Conservation (phyloP, 768 basidiomycete species). For the Lactarius indigo region DNA sequence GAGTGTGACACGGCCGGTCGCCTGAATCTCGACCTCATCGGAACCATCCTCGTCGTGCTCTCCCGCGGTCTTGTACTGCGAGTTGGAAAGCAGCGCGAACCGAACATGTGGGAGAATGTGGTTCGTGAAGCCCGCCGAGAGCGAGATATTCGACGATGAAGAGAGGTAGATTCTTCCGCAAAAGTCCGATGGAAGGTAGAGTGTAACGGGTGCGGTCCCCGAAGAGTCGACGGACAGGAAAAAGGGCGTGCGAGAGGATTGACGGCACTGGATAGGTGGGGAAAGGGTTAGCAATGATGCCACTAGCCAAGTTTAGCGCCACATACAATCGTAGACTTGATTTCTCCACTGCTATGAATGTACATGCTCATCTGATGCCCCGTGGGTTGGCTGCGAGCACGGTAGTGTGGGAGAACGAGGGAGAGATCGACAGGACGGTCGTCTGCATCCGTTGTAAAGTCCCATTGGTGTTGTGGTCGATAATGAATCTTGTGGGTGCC, state of each 20-base stretch:
- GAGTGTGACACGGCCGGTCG: conserved; percentile 60
- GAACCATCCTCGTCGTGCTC: conserved; percentile 25
- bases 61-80: conserved; percentile 26
- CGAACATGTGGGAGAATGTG: conserved; percentile 43
- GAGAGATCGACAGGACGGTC: conserved; percentile 56
- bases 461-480: conserved; percentile 42
- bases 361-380: conserved; percentile 72
- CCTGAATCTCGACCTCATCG: conserved; percentile 62
- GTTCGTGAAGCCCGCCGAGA: conserved; percentile 73
- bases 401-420: conserved; percentile 73
- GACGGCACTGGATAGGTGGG: conserved; percentile 28
- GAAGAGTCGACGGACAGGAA: conserved; percentile 57
- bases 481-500: conserved; percentile 27
- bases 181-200: conserved; percentile 81
- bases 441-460: conserved; percentile 56
- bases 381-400: conserved; percentile 67
- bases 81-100: conserved; percentile 30
- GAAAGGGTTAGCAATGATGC: not conserved
- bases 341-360: conserved; percentile 47
- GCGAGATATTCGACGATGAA: conserved; percentile 41
- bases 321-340: conserved; percentile 75
- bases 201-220: conserved; percentile 58
- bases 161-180: conserved; percentile 59
- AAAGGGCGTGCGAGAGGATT: conserved; percentile 33
- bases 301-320: not conserved